Evolutionary conservation across 2,329 filamentous ascomycete species (phyloP).

Genomic region (Cordyceps farinosa): DNA sequence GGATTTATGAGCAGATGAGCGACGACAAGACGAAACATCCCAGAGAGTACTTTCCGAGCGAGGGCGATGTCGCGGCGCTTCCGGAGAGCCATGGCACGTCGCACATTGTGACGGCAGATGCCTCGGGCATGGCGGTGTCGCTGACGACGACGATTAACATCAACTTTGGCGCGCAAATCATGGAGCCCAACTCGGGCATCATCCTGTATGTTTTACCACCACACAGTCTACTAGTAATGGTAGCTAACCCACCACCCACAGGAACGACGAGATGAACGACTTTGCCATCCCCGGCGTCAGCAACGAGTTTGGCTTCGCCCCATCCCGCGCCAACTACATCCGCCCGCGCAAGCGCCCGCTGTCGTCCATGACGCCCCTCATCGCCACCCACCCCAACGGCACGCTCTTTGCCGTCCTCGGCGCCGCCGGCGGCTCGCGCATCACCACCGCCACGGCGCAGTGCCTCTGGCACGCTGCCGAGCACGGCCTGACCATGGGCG

Average conservation of each 20-base stretch:
- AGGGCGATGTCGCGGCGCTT: conserved; percentile 56
- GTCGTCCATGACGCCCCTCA: conserved; percentile 76
- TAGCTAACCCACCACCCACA: conserved; percentile 19
- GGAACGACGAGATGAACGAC: conserved; percentile 68
- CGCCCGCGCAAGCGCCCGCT: conserved; percentile 76
- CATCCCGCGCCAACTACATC: conserved; percentile 77
- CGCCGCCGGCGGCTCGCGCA: conserved; percentile 76
- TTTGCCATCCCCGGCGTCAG: conserved; percentile 76
- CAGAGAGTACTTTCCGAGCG: conserved; percentile 64
- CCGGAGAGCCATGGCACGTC: conserved; percentile 67
- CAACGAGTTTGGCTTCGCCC: conserved; percentile 84
- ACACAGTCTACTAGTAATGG: conserved; percentile 28
- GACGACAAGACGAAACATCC: conserved; percentile 70
- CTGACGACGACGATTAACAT: conserved; percentile 87
- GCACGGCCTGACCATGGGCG: conserved; percentile 51
- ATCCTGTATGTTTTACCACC: conserved; percentile 52
- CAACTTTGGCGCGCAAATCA: conserved; percentile 73
- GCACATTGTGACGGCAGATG: conserved; percentile 70
- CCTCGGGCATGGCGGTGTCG: conserved; percentile 69
- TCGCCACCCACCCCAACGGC: conserved; percentile 61
- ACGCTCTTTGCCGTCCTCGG: conserved; percentile 67
- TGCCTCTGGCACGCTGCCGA: conserved; percentile 71
- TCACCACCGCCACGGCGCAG: conserved; percentile 76
- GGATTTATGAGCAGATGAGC: conserved; percentile 63
- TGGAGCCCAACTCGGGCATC: conserved; percentile 78